Evolutionary conservation across 2,329 filamentous ascomycete species (phyloP).

Genomic region (Fusarium drepaniforme): DNA sequence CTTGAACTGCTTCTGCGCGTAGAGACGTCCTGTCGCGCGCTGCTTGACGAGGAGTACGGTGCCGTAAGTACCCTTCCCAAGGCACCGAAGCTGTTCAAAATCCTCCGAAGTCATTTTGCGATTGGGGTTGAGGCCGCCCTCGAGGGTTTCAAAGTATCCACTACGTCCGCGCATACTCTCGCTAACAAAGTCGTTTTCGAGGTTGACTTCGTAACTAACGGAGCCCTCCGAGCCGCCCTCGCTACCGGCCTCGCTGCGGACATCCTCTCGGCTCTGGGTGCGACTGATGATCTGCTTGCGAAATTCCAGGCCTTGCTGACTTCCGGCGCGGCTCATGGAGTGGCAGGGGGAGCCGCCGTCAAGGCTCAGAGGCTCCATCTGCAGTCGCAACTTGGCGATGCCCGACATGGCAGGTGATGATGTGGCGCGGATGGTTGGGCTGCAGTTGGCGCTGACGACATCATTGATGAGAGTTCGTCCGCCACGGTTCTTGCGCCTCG

Average conservation of each 20-base stretch:
- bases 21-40: constrained; percentile 85
- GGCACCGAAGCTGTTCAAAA: constrained; percentile 90
- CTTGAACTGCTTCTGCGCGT: constrained; percentile 98
- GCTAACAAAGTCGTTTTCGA: constrained; percentile 89
- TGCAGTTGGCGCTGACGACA: constrained; percentile 73
- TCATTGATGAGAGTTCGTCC: constrained; percentile 62
- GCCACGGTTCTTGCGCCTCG: constrained; percentile 52
- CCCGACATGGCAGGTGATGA: constrained; percentile 73
- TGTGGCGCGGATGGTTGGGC: constrained; percentile 66
- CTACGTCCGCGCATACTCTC: constrained; percentile 65
- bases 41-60: constrained; percentile 96
- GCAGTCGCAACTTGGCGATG: constrained; percentile 84
- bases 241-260: constrained; percentile 64
- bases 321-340: constrained; percentile 67
- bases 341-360: constrained; percentile 66
- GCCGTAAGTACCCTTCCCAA: constrained; percentile 96
- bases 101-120: constrained; percentile 94
- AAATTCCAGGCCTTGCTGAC: constrained; percentile 50
- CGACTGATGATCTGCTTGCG: constrained; percentile 69
- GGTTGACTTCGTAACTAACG: constrained; percentile 86
- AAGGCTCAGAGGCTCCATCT: constrained; percentile 83
- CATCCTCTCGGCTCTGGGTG: constrained; percentile 67
- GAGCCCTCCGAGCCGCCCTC: constrained; percentile 74
- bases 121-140: constrained; percentile 66
- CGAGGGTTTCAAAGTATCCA: constrained; percentile 59